Conservation (phyloP, 2,329 filamentous ascomycete species). For the Cercospora sp. region DNA sequence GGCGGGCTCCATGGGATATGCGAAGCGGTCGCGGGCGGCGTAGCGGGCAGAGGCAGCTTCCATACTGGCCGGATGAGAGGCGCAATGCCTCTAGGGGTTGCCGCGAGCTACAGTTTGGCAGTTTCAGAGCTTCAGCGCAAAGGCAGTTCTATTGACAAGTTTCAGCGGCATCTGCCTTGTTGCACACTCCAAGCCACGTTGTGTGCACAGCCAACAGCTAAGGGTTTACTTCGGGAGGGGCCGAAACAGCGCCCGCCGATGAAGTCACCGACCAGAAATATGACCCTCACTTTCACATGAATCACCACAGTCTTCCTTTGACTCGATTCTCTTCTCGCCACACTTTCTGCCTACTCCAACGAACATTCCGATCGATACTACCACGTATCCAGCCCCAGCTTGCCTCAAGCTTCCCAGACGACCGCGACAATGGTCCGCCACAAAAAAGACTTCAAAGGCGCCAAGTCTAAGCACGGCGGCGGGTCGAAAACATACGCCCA, state of each 20-base stretch:
- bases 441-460: conserved; percentile 83
- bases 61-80: conserved; percentile 51
- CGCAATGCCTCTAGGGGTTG: not conserved
- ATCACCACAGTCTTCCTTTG: not conserved
- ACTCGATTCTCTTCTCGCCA: not conserved
- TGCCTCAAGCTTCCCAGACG: too few relatives aligned
- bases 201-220: not conserved
- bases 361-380: not conserved
- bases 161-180: conserved; percentile 2
- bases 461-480: conserved; percentile 55
- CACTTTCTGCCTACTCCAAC: not conserved
- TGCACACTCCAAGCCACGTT: conserved; percentile 2
- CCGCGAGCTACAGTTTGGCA: not conserved
- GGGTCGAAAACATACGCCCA: conserved; percentile 42
- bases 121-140: not conserved
- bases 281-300: conserved; percentile 2
- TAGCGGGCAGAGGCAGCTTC: conserved; percentile 95
- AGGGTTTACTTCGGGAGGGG: not conserved
- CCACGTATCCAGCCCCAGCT: not conserved
- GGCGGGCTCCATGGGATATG: conserved; percentile 73
- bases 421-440: conserved; percentile 57
- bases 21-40: conserved; percentile 91
- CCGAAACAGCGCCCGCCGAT: not conserved
- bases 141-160: not conserved
- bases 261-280: conserved; percentile 2